Percentiles rank a stretch among this genome's conserved stretches.
These are phyloP conservation scores for Magnusiomyces suaveolens DNA, from an alignment of 1,139 yeast species.

Conservation along the genomic window DNA sequence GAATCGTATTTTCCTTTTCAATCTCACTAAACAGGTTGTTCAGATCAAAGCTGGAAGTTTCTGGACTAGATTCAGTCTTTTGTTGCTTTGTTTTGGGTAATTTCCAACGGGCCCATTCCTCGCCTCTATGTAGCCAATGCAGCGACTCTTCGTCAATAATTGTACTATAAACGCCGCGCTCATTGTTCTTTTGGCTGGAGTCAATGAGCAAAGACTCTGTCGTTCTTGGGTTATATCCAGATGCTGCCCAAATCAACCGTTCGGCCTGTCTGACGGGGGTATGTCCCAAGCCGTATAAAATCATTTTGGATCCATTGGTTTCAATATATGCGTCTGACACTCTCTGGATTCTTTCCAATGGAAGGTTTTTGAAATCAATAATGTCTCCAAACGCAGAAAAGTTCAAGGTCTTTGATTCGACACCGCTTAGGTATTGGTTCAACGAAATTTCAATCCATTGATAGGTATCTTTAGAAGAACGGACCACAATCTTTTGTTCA, in stretches of 20 bases:
- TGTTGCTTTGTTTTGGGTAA: slow-evolving; percentile 8
- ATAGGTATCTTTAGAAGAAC: slow-evolving; percentile 31
- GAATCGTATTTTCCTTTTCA: not conserved
- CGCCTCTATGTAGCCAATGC: slow-evolving; percentile 27
- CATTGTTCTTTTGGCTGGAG: slow-evolving; percentile 13
- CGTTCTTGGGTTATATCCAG: slow-evolving; percentile 18
- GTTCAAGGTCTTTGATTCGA: slow-evolving; percentile 21
- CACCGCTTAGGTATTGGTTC: slow-evolving; percentile 21
- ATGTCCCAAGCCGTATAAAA: slow-evolving; percentile 21
- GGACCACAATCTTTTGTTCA: slow-evolving; percentile 31
- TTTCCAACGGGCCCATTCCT: slow-evolving; percentile 26
- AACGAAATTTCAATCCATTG: slow-evolving; percentile 32
- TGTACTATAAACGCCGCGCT: slow-evolving; percentile 16
- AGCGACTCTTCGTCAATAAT: slow-evolving; percentile 28
- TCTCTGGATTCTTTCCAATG: slow-evolving; percentile 24
- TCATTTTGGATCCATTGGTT: slow-evolving; percentile 16
- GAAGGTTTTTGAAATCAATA: slow-evolving; percentile 17
- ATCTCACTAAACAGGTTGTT: slow-evolving; percentile 9
- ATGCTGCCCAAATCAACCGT: slow-evolving; percentile 22
- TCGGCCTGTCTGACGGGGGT: slow-evolving; percentile 21
- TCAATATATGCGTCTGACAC: slow-evolving; percentile 28
- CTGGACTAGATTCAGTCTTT: not conserved
- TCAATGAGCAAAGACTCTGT: slow-evolving; percentile 19
- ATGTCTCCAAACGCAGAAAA: slow-evolving; percentile 17
- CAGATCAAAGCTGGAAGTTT: slow-evolving; percentile 1